A percentile compares a stretch with the other conserved stretches of the same genome.
Conservation (phyloP, 2,329 filamentous ascomycete genomes). For the Calonectria pseudoturangicola region DNA sequence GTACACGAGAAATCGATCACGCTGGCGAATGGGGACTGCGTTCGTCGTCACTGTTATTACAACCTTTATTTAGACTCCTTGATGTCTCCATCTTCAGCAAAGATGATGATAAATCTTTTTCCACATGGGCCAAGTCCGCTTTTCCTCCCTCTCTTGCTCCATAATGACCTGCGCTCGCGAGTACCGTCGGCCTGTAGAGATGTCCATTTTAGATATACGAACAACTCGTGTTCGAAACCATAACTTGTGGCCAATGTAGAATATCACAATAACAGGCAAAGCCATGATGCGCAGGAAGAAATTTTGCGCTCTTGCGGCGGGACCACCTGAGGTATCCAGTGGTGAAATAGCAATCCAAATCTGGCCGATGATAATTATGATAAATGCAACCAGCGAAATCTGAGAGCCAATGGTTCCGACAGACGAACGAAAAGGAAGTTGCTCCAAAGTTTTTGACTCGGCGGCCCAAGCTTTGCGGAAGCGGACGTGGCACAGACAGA, state of each 20-base stretch:
- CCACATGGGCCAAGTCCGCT: not conserved
- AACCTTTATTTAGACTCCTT: not conserved
- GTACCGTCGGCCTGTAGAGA: not conserved
- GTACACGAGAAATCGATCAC: not conserved
- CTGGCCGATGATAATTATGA: not conserved
- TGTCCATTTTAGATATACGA: not conserved
- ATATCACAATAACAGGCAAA: not conserved
- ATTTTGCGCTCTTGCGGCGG: not conserved
- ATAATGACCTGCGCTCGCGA: not conserved
- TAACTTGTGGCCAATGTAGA: not conserved
- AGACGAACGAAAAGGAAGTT: not conserved
- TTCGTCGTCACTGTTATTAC: no score
- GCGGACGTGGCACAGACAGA: slow-evolving; percentile 4
- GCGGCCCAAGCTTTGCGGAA: slow-evolving; percentile 8
- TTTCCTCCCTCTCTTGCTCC: not conserved
- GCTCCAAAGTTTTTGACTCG: not conserved
- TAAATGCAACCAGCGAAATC: not conserved
- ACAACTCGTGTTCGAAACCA: slow-evolving; percentile 6
- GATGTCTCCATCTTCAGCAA: not conserved
- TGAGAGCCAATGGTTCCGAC: not conserved
- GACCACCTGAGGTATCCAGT: not conserved
- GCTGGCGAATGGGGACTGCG: no score
- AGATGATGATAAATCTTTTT: not conserved
- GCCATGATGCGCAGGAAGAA: not conserved
- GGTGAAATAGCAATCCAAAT: not conserved